Percentiles rank a stretch among this genome's conserved stretches.
Conservation (phyloP, 2,329 filamentous ascomycete genomes). For the Colletotrichum australisinense region DNA sequence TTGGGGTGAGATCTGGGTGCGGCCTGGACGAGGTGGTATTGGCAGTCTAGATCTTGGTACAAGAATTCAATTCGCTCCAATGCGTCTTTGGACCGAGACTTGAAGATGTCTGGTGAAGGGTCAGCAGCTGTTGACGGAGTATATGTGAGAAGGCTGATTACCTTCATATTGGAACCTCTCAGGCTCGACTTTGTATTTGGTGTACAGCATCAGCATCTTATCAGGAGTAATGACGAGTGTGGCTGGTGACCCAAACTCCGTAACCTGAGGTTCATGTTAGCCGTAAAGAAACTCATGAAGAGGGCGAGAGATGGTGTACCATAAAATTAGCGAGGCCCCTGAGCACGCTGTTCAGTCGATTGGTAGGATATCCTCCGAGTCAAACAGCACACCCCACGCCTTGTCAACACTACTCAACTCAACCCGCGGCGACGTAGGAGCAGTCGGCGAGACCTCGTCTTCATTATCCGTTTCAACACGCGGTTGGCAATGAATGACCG, state of each 20-base stretch:
- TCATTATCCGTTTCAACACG: not conserved
- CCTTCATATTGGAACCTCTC: slow-evolving; percentile 78
- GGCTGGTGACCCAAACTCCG: slow-evolving; percentile 39
- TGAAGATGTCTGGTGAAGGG: slow-evolving; percentile 62
- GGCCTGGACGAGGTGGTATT: slow-evolving; percentile 74
- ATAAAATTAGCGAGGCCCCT: slow-evolving; percentile 80
- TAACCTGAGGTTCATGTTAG: slow-evolving; percentile 40
- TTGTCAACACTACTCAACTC: slow-evolving; percentile 73
- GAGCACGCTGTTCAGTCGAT: slow-evolving; percentile 76
- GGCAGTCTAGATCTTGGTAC: slow-evolving; percentile 63
- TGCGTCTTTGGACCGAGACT: slow-evolving; percentile 50
- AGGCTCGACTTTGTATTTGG: slow-evolving; percentile 69
- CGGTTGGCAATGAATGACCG: slow-evolving; percentile 29
- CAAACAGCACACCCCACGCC: slow-evolving; percentile 83
- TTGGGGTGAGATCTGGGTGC: slow-evolving; percentile 62
- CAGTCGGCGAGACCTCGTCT: not conserved
- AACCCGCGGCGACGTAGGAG: not conserved
- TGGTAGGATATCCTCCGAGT: slow-evolving; percentile 72
- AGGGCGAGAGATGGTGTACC: slow-evolving; percentile 54
- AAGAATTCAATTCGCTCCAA: slow-evolving; percentile 67
- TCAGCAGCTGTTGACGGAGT: not conserved
- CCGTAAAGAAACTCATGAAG: not conserved
- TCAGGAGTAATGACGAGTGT: slow-evolving; percentile 77
- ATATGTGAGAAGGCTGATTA: slow-evolving; percentile 48
- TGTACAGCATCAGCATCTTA: slow-evolving; percentile 82